Percentiles rank a stretch among this genome's conserved stretches.
These are phyloP conservation scores for Triticum dicoccoides DNA, from an alignment of 176 grass and related monocot genomes.

Conservation along the genomic window DNA sequence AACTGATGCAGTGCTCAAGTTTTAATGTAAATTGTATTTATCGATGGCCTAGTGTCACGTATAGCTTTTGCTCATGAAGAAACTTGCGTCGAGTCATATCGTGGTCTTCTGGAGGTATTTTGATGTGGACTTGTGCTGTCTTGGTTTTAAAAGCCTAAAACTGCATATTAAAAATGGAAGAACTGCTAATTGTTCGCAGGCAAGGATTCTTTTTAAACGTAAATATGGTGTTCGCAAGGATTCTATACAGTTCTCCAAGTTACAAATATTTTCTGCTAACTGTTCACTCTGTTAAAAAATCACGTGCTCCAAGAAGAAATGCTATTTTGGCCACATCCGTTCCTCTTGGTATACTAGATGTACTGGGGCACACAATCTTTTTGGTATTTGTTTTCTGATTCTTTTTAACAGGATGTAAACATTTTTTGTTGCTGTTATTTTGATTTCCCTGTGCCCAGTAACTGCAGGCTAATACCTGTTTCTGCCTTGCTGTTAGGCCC, in stretches of 20 bases:
- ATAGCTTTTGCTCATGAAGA: neutral
- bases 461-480: constrained; percentile 28
- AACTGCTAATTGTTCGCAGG: too few species aligned
- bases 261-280: neutral
- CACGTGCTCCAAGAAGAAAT: neutral
- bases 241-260: neutral
- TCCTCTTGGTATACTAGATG: neutral
- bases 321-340: neutral
- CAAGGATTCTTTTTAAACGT: neutral
- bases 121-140: neutral
- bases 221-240: neutral
- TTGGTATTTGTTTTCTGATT: neutral
- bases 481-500: constrained; percentile 56
- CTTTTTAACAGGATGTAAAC: neutral
- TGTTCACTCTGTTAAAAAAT: neutral
- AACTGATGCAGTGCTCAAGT: neutral
- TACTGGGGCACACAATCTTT: neutral
- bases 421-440: constrained; percentile 10
- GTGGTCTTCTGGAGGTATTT: neutral
- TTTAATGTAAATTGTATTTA: constrained; percentile 27
- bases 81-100: neutral
- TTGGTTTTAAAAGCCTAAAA: neutral
- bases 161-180: neutral
- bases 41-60: neutral
- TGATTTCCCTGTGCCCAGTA: neutral